Evolutionary conservation across 441 rosid species (phyloP), one percentile per base, ranked within the genome.

Genomic region (Jatropha podagrica): DNA sequence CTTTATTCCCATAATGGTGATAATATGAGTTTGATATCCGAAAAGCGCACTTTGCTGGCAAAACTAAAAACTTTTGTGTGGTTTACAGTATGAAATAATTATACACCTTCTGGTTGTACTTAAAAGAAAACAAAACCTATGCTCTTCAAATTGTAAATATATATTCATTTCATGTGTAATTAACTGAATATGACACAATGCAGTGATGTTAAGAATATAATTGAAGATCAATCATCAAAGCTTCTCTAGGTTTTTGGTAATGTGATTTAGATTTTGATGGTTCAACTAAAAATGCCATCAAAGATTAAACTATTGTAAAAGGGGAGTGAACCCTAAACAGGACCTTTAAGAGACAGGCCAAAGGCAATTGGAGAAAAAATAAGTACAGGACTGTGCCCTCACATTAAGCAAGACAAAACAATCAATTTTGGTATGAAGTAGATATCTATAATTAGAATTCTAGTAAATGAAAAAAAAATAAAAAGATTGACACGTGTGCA

Each of bases 361-460:
- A 75, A 48, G 74, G 14, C 61, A 8, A 23, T 23, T 23, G 23
- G 23, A 23, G 23, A 23, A 54, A 14, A 23, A 80, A 38, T 14
- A 12, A 18, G 23, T 2, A 27, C 60, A 42, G 23, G 32, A 27
- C 26, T 60, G 18, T 66, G 68, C 27, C 72, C 37, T 11, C 65
- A 11, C 20, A 54, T 54, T 54, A 17, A 54, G 58, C 58, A 54
- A 63, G 77, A 65, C 65, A 67, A 67, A 7, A 48, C 46, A 32
- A 32, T 38, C 46, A 18, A 68, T 68, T 65, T 78, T 59, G 84
- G 84, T 78, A 63, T 69, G 20, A 74, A 13, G 82, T 60, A 49
- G 46, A 69, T 74, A 77, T 83, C 77, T 42, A 6, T 23, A 65
- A 68, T 72, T 52, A 68, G 20, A 76, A 46, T 40, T 59, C 2